Base-by-base conservation (phyloP, 2,329 filamentous ascomycete genomes). In the Fusarium compactum region DNA sequence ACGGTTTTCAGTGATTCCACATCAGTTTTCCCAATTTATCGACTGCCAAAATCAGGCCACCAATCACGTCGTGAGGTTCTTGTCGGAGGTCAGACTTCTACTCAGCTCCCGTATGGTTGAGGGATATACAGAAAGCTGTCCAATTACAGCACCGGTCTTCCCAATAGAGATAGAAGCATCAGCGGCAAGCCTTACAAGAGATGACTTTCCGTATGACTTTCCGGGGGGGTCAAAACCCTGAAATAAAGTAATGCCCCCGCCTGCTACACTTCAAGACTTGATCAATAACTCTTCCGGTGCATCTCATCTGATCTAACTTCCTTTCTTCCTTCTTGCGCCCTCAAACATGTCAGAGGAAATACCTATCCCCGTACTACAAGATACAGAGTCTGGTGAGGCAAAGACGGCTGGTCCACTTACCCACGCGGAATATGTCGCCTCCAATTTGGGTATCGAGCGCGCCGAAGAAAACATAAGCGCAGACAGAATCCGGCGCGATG, bases 321-420 rank as follows among this genome's bases (percentile, higher is more conserved):
- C 18, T 38, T 38, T 38, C 9, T 38, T 38, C 34, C 3, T 7
- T 2, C 4, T 12, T 38, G 6, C 6, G 9, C 18, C 6, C 10
- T 38, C 34, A 38, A n/a, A n/a, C 18, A 38, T n/a, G 34, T 38
- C 34, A 7, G 5, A n/a, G 6, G 34, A 38, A 12, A n/a, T 38
- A 4, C 34, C 10, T 4, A 38, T 1, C 18, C 18, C 34, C 3
- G 34, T 0, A 3, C 34, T n/a, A 1, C 34, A n/a, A 1, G 34
- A 38, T 12, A n/a, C 3, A n/a, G 34, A 2, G 34, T 0, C 3
- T 7, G 18, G 10, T n/a, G 34, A 38, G 34, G 10, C 4, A n/a
- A 38, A 7, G 18, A 38, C 34, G 18, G 10, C 34, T 38, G 34
- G 34, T n/a, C 34, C 34, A 38, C 6, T n/a, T 38, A 38, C 18